A percentile compares a stretch with the other conserved stretches of the same genome.
Conservation (phyloP, 352 stramenopile genomes). For the Pythium guiyangense region DNA sequence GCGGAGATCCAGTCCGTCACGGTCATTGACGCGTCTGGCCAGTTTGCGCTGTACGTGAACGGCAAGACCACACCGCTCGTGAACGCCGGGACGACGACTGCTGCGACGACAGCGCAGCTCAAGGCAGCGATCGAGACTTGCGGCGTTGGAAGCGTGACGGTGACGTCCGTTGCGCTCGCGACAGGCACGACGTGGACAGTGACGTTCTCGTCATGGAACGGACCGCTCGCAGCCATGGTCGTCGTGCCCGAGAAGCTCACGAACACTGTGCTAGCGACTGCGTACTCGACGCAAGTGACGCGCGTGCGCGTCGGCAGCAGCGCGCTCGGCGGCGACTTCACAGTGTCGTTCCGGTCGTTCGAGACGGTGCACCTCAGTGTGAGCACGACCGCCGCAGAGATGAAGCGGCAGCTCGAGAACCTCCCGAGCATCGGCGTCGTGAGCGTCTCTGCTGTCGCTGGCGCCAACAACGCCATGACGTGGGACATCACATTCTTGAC, state of each 20-base stretch:
- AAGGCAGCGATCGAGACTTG: conserved; percentile 51
- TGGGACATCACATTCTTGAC: conserved; percentile 93
- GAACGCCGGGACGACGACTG: conserved; percentile 21
- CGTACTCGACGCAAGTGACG: conserved; percentile 48
- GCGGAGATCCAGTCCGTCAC: conserved; percentile 76
- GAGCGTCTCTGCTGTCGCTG: conserved; percentile 42
- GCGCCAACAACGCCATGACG: conserved; percentile 54
- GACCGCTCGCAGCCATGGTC: conserved; percentile 41
- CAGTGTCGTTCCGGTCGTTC: conserved; percentile 68
- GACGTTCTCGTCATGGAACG: conserved; percentile 49
- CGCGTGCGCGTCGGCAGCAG: conserved; percentile 38
- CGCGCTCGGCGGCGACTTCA: conserved; percentile 75
- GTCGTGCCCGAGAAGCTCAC: conserved; percentile 55
- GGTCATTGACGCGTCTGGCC: conserved; percentile 49
- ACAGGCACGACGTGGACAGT: conserved; percentile 65
- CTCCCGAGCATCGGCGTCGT: conserved; percentile 80
- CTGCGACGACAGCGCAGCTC: conserved; percentile 31
- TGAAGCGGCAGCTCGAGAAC: conserved; percentile 90
- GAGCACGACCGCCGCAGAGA: conserved; percentile 42
- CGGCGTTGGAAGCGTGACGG: conserved; percentile 46
- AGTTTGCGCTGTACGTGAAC: conserved; percentile 76
- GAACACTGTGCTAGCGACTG: conserved; percentile 35
- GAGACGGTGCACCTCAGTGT: conserved; percentile 69
- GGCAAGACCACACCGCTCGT: conserved; percentile 45
- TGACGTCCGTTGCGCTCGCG: conserved; percentile 28